Evolutionary conservation across 2,329 filamentous ascomycete species (phyloP).

Genomic region (Purpureocillium takamizusanense): DNA sequence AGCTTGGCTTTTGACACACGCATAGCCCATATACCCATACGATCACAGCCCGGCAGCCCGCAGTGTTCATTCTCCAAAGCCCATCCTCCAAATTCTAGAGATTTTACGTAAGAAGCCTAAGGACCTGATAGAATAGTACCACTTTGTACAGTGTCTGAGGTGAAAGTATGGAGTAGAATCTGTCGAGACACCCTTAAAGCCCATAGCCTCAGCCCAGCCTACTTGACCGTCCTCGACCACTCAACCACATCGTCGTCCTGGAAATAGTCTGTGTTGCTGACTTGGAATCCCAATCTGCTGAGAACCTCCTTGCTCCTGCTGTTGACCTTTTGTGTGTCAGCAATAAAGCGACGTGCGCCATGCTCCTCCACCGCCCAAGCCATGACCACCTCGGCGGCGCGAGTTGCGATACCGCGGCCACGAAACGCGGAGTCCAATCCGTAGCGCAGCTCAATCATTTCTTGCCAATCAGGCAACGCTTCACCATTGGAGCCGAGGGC

Average conservation of each 20-base stretch:
- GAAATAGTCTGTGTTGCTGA: conserved; percentile 4
- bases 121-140: too few relatives aligned
- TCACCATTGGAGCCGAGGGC: neutral
- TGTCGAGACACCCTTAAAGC: too few relatives aligned
- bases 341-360: conserved; percentile 9
- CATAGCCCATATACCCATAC: too few relatives aligned
- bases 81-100: too few relatives aligned
- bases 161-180: too few relatives aligned
- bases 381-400: conserved; percentile 8
- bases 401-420: conserved; percentile 9
- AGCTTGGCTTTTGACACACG: too few relatives aligned
- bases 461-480: conserved; percentile 7
- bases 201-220: too few relatives aligned
- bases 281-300: conserved; percentile 5
- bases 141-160: too few relatives aligned
- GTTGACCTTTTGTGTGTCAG: conserved; percentile 9
- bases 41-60: too few relatives aligned
- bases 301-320: conserved; percentile 6
- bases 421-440: conserved; percentile 6
- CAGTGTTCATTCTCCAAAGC: too few relatives aligned
- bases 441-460: conserved; percentile 12
- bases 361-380: conserved; percentile 8
- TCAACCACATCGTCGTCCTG: conserved; percentile 3
- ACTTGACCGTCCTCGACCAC: conserved; percentile 5
- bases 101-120: too few relatives aligned